Evolutionary conservation across 768 basidiomycete species (phyloP).

Genomic region (Psilocybe subaeruginosa): DNA sequence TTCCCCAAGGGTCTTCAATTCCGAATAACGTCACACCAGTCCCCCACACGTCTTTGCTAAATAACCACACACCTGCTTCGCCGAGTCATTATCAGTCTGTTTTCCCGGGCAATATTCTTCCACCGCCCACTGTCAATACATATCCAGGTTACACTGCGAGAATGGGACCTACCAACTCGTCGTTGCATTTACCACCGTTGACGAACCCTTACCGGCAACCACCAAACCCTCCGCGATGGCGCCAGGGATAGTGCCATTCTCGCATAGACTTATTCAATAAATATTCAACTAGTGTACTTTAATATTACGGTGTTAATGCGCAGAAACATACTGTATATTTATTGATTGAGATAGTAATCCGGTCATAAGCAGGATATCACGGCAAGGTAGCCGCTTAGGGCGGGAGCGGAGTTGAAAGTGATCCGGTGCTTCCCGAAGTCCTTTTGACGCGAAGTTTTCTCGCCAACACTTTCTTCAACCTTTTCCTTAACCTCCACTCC

Average conservation of each 20-base stretch:
- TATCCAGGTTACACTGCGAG: conserved; percentile 14
- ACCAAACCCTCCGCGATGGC: conserved; percentile 20
- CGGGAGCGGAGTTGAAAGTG: conserved; percentile 44
- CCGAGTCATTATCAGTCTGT: conserved; percentile 26
- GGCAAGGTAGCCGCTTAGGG: conserved; percentile 24
- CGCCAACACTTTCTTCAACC: conserved; percentile 32
- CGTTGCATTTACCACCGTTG: conserved; percentile 27
- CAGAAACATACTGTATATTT: neutral
- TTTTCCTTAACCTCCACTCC: conserved; percentile 61
- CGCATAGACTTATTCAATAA: neutral
- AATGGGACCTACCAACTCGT: conserved; percentile 14
- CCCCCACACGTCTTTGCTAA: conserved; percentile 18
- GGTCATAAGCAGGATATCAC: conserved; percentile 1
- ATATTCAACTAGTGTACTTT: conserved; percentile 11
- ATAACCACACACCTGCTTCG: conserved; percentile 19
- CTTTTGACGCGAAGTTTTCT: conserved; percentile 55
- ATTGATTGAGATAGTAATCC: too few species aligned
- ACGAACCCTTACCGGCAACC: conserved; percentile 1
- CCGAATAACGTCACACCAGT: conserved; percentile 13
- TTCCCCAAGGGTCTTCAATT: conserved; percentile 10
- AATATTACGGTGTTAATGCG: conserved; percentile 11
- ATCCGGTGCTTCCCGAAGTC: conserved; percentile 53
- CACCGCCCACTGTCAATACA: conserved; percentile 10
- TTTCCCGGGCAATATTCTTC: conserved; percentile 23
- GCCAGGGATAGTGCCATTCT: neutral